Evolutionary conservation across 331 rosid species (phyloP), one percentile per base, ranked within the genome.

Genomic region (Ulmus americana): DNA sequence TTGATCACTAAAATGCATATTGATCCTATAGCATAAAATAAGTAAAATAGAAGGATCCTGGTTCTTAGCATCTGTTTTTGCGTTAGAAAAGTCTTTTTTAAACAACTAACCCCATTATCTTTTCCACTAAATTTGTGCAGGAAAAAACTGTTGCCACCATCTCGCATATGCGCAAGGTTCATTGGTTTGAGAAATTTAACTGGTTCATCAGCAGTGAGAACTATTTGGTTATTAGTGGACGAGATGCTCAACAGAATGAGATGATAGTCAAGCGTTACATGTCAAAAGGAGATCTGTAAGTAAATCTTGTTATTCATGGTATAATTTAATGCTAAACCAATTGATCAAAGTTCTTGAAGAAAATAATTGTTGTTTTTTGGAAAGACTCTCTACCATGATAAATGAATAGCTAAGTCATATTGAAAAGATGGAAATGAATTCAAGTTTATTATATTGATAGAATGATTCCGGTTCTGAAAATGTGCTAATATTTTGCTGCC

Each of bases 201-300:
- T 94, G 99, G 99, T 94, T 90, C 76, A 84, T 90, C 70, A 90
- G 91, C 85, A 90, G 97, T 69, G 99, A 94, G 84, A 94, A 94
- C 83, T 94, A 94, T 82, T 82, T 94, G 88, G 83, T 90, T 77
- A 90, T 94, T 76, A 94, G 99, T 61, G 99, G 99, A 54, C 91
- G 95, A 59, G 99, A 94, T 81, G 99, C 99, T 55, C 99, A 90
- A 77, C 99, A 94, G 70, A 94, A 94, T 77, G 99, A 94, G 86
- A 86, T 94, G 99, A 85, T 94, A 83, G 99, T 90, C 64, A 94
- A 94, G 79, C 95, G 99, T 55, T 90, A 94, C 79, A 94, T 94
- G 99, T 85, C 91, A 63, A 94, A 85, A 72, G 99, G 96, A 76
- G 99, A 94, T 82, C 82, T 90, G 99, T 90, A 83, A 90, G 97